phyloP scores from a whole-genome alignment of 768 basidiomycete species.

The Kondoa malvinella region DNA sequence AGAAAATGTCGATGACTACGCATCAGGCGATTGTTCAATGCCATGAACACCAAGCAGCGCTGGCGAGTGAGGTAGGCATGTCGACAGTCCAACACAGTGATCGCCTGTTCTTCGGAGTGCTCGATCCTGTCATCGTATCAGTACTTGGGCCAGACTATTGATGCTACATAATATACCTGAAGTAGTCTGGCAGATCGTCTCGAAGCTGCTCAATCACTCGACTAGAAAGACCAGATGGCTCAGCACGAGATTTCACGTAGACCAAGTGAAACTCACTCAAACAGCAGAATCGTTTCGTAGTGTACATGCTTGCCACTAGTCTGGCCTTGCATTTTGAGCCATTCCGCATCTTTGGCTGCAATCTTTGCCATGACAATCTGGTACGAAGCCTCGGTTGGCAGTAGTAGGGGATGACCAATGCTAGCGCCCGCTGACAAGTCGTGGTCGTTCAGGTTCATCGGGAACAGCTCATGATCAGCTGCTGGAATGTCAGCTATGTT shows the following conservation, averaged over 20 bases:
- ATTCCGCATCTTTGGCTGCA: background rate
- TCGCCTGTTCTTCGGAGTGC: background rate
- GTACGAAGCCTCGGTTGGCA: background rate
- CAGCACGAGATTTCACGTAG: background rate
- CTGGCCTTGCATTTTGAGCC: background rate
- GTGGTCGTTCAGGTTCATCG: background rate
- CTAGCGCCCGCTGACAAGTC: background rate
- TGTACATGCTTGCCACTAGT: background rate
- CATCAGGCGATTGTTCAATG: conserved; percentile 1
- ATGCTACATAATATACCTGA: background rate
- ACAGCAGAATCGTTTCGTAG: background rate
- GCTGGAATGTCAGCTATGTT: background rate
- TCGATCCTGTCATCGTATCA: background rate
- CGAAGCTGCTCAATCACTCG: background rate
- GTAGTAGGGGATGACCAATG: background rate
- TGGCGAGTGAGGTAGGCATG: background rate
- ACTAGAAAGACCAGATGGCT: background rate
- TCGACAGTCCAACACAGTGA: background rate
- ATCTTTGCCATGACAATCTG: background rate
- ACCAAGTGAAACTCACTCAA: background rate
- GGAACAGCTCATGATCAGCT: background rate
- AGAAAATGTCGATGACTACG: background rate
- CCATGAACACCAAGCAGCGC: background rate
- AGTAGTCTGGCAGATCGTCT: background rate
- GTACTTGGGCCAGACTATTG: background rate